phyloP scores from a whole-genome alignment of 2,329 filamentous ascomycete genomes.

The Magnaporthiopsis rhizophila region DNA sequence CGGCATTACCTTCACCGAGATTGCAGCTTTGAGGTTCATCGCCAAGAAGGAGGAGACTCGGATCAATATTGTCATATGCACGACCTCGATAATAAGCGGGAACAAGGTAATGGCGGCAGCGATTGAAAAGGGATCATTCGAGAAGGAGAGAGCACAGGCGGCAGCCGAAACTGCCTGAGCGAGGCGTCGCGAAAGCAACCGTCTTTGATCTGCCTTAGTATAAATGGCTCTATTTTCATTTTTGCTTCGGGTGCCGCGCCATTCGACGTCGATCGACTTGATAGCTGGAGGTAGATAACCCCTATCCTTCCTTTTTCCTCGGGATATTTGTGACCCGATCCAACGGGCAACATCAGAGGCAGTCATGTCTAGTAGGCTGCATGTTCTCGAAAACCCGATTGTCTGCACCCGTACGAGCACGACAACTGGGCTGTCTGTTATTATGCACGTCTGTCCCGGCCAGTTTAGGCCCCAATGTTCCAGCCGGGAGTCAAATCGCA shows the following conservation, averaged over 20 bases:
- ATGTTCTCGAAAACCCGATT: neutral
- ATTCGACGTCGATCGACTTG: neutral
- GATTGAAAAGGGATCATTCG: conserved; percentile 63
- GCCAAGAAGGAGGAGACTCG: conserved; percentile 64
- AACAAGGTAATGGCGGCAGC: conserved; percentile 82
- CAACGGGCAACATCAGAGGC: too few species aligned
- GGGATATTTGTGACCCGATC: too few species aligned
- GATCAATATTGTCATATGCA: conserved; percentile 79
- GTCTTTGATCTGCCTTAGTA: too few species aligned
- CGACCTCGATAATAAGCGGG: conserved; percentile 85
- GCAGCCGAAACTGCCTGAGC: neutral
- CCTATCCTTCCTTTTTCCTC: too few species aligned
- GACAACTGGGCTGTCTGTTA: neutral
- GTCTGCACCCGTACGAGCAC: neutral
- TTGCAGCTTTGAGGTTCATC: conserved; percentile 87
- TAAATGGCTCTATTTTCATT: too few species aligned
- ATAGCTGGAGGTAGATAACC: neutral
- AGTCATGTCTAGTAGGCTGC: neutral
- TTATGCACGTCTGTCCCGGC: neutral
- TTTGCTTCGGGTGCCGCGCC: too few species aligned
- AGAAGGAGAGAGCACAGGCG: conserved; percentile 12
- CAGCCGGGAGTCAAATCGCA: neutral
- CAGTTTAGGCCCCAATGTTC: neutral
- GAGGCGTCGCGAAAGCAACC: neutral
- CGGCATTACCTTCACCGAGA: conserved; percentile 94